phyloP scores from a whole-genome alignment of 2,329 filamentous ascomycete genomes.

The Dothiorella sarmentorum region DNA sequence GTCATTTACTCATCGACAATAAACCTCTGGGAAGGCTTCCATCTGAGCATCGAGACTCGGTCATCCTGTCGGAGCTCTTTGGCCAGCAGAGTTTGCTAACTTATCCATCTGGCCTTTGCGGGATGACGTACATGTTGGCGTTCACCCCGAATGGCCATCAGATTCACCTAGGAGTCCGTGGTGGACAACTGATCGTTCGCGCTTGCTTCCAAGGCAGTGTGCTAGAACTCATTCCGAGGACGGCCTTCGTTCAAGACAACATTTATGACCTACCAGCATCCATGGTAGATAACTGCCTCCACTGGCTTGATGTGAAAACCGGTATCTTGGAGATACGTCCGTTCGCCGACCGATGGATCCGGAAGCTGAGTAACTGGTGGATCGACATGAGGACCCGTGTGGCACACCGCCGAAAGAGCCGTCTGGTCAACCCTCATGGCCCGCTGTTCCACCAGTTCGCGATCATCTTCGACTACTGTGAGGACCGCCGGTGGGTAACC shows the following conservation, averaged over 20 bases:
- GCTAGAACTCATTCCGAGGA: conserved; percentile 36
- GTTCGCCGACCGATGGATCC: conserved; percentile 41
- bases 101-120: conserved; percentile 49
- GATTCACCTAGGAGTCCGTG: conserved; percentile 55
- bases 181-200: conserved; percentile 43
- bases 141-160: conserved; percentile 37
- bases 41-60: conserved; percentile 44
- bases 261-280: conserved; percentile 50
- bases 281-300: conserved; percentile 52
- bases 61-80: conserved; percentile 51
- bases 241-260: conserved; percentile 25
- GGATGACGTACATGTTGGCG: conserved; percentile 53
- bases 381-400: conserved; percentile 31
- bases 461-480: conserved; percentile 51
- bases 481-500: conserved; percentile 41
- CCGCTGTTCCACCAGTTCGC: conserved; percentile 39
- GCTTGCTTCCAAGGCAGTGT: conserved; percentile 30
- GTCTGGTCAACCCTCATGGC: conserved; percentile 51
- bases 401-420: conserved; percentile 27
- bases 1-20: conserved; percentile 50
- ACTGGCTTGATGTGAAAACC: conserved; percentile 56
- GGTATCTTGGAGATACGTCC: conserved; percentile 53
- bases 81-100: conserved; percentile 51
- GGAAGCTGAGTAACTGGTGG: conserved; percentile 39
- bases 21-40: conserved; percentile 54